Evolutionary conservation across 192 early-diverging fungal species (phyloP), one percentile per base, ranked within the genome.

Genomic region (Dimargaris cristalligena): DNA sequence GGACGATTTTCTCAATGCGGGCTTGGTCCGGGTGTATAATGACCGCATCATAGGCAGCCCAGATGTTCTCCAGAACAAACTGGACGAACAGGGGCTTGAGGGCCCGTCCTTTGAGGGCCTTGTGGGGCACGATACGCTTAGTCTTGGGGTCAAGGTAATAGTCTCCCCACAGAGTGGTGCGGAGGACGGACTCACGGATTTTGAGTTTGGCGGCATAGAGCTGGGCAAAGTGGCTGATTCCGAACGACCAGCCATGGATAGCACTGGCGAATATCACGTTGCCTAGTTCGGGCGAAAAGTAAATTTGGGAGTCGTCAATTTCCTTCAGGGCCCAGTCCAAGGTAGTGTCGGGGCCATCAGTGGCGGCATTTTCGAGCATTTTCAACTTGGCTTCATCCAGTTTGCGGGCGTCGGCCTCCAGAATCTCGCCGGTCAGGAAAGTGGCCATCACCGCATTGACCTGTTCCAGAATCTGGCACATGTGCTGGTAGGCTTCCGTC

Each of bases 201-300:
- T 81, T 80, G 44, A 99, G 77, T 65, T 92, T 94, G 20, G 82
- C 74, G 6, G 92, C 84, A 72, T 96, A 99, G 11, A 96, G 74
- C 13, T 72, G 74, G 0, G 94, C 90, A 80, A 99, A 99, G 63
- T 96, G 89, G 52, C 88, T 82, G 29, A 87, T 73, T 46, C 91
- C 74, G 71, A 99, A 99, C 20, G 94, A 94, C 96, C 96, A 99
- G 4, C 96, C 96, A 67, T 99, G 93, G 30, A 90, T 86, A 1
- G 96, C 96, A 48, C 84, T 87, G 0, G 91, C 74, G 76, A 99
- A 99, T 29, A 99, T 78, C 54, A 99, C 96, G 66, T 99, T 99
- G 46, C 96, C 93, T 47, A 80, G 76, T 51, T 92, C 85, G 8
- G 96, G 96, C 28, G 89, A 81, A 73, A 99, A 99, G 63, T 96